Evolutionary conservation across 179 eudicot species (phyloP).

Genomic region (Vitellaria paradoxa): DNA sequence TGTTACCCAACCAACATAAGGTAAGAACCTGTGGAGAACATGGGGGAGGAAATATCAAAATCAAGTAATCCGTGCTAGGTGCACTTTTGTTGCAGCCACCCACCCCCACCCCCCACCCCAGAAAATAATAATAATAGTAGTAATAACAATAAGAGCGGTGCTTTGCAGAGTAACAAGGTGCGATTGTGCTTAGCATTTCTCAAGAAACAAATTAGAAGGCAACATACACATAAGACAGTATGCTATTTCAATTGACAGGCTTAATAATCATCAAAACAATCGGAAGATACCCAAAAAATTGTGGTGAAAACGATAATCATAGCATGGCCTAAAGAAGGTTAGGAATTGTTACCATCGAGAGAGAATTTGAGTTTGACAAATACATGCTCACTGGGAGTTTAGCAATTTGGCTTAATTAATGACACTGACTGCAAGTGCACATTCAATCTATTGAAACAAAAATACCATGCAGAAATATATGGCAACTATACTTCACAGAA

Average conservation of each 20-base stretch:
- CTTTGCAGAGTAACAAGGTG: too few species aligned
- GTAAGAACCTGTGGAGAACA: slow-evolving; percentile 52
- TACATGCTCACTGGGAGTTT: background rate
- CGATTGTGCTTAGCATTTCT: too few species aligned
- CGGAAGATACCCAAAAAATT: too few species aligned
- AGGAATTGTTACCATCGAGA: too few species aligned
- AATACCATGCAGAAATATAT: background rate
- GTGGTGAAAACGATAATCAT: background rate
- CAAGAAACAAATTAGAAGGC: too few species aligned
- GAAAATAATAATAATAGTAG: too few species aligned
- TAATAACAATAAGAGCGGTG: too few species aligned
- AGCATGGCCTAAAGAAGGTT: background rate
- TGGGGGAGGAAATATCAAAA: background rate
- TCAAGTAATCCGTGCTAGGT: too few species aligned
- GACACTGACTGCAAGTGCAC: background rate
- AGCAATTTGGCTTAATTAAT: background rate
- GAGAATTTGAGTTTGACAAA: too few species aligned
- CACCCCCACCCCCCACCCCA: too few species aligned
- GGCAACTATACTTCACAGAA: background rate
- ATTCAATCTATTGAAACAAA: background rate
- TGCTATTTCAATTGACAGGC: background rate
- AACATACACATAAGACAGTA: background rate
- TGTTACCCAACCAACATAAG: slow-evolving; percentile 82
- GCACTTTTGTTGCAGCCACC: too few species aligned
- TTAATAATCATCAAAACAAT: background rate